phyloP scores from a whole-genome alignment of 2,329 filamentous ascomycete species.

The Epichloe elymi region DNA sequence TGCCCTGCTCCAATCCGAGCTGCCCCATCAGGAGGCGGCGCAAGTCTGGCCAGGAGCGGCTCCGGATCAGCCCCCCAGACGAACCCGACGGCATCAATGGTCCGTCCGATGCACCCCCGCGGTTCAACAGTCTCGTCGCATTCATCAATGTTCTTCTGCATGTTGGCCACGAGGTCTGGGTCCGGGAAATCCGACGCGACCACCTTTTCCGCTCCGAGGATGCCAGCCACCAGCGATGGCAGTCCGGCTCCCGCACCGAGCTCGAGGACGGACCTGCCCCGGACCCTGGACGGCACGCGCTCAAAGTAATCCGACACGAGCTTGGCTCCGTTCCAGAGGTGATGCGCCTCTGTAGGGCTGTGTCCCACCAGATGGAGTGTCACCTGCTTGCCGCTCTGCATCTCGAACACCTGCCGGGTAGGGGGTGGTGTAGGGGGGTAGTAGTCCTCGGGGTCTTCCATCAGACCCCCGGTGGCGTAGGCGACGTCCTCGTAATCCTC shows the following conservation, averaged over 20 bases:
- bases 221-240: constrained; percentile 63
- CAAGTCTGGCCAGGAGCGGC: constrained; percentile 45
- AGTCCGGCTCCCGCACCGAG: constrained; percentile 81
- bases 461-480: constrained; percentile 41
- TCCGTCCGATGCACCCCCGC: constrained; percentile 16
- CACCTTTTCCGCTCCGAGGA: constrained; percentile 55
- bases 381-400: constrained; percentile 51
- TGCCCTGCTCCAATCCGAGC: too few relatives aligned
- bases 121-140: constrained; percentile 27
- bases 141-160: constrained; percentile 60
- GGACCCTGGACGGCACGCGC: constrained; percentile 48
- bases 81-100: constrained; percentile 54
- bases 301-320: constrained; percentile 71
- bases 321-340: constrained; percentile 82
- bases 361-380: constrained; percentile 71
- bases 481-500: constrained; percentile 19
- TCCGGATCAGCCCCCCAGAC: constrained; percentile 69
- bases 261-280: constrained; percentile 62
- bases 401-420: constrained; percentile 57
- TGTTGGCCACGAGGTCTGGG: constrained; percentile 64
- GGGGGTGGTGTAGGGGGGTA: constrained; percentile 69
- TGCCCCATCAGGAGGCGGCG: constrained; percentile 8
- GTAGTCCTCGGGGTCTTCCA: constrained; percentile 70
- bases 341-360: constrained; percentile 80
- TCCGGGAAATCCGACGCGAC: constrained; percentile 88